Evolutionary conservation across 805 yeast genomes (phyloP).

Genomic region (Barnettozyma botsteinii): DNA sequence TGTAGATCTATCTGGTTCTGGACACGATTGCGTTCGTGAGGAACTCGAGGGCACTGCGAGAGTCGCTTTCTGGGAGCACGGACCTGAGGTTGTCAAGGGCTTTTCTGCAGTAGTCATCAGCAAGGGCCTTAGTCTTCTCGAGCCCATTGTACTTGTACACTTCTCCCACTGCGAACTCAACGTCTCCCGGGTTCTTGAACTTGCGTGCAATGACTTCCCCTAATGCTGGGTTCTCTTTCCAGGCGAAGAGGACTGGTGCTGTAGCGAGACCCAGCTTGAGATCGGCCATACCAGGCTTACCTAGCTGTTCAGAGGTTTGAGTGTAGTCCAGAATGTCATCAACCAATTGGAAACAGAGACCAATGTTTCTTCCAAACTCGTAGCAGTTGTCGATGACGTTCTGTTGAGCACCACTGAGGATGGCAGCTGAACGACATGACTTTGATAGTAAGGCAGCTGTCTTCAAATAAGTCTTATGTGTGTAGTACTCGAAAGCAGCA

Average conservation of each 20-base stretch:
- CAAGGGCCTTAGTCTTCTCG: slow-evolving; percentile 66
- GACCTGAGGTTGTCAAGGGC: slow-evolving; percentile 67
- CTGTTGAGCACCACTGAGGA: slow-evolving; percentile 77
- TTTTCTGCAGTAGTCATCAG: slow-evolving; percentile 66
- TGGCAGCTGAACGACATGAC: slow-evolving; percentile 89
- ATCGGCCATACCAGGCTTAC: slow-evolving; percentile 96
- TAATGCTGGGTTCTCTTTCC: slow-evolving; percentile 81
- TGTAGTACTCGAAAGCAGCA: slow-evolving; percentile 91
- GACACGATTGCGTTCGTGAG: slow-evolving; percentile 79
- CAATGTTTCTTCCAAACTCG: slow-evolving; percentile 87
- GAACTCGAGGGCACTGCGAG: slow-evolving; percentile 80
- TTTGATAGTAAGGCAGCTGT: slow-evolving; percentile 94
- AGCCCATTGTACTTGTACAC: slow-evolving; percentile 73
- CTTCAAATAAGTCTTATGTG: slow-evolving; percentile 91
- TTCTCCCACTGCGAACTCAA: slow-evolving; percentile 70
- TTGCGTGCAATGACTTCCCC: slow-evolving; percentile 83
- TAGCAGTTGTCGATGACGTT: slow-evolving; percentile 79
- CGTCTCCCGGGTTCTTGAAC: slow-evolving; percentile 76
- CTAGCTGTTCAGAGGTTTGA: slow-evolving; percentile 74
- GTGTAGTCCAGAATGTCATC: slow-evolving; percentile 96
- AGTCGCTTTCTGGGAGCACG: slow-evolving; percentile 78
- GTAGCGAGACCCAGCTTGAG: slow-evolving; percentile 91
- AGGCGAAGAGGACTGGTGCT: slow-evolving; percentile 92
- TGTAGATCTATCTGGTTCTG: slow-evolving; percentile 65
- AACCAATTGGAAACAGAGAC: slow-evolving; percentile 91